Evolutionary conservation across 495 filamentous ascomycete genomes (phyloP).

Genomic region (Lophiostoma macrostomum): DNA sequence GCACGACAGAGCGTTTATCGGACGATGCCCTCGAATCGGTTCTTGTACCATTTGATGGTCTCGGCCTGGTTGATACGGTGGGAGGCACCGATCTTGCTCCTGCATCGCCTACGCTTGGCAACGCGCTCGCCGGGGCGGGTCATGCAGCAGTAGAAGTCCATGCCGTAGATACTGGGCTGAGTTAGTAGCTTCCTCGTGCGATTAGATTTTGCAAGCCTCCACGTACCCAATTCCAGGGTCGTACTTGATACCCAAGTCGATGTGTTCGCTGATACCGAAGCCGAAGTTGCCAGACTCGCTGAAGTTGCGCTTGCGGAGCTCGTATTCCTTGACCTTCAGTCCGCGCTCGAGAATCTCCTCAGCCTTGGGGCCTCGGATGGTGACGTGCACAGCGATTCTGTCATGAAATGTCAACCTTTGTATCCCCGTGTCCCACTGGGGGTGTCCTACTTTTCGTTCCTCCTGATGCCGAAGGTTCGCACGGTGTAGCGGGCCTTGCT

Average conservation of each 20-base stretch:
- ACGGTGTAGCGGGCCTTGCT: slow-evolving; percentile 99
- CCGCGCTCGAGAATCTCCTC: slow-evolving; percentile 99
- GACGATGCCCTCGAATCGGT: slow-evolving; percentile 96
- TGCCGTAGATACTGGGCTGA: slow-evolving; percentile 76
- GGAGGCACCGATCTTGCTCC: slow-evolving; percentile 76
- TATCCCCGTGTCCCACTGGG: slow-evolving; percentile 88
- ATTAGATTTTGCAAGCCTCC: background rate
- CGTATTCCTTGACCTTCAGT: slow-evolving; percentile 99
- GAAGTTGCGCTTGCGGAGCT: slow-evolving; percentile 98
- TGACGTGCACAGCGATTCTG: slow-evolving; percentile 99
- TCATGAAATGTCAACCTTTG: slow-evolving; percentile 58
- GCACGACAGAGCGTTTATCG: slow-evolving; percentile 56
- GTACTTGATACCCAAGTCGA: slow-evolving; percentile 99
- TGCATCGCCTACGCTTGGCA: slow-evolving; percentile 85
- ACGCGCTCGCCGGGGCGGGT: slow-evolving; percentile 97
- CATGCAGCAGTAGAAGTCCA: slow-evolving; percentile 99
- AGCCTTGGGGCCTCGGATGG: slow-evolving; percentile 98
- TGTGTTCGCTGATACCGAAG: slow-evolving; percentile 99
- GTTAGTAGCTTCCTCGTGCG: background rate
- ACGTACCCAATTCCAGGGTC: slow-evolving; percentile 59
- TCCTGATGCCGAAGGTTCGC: slow-evolving; percentile 99
- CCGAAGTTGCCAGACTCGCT: slow-evolving; percentile 99
- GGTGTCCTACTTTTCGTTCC: slow-evolving; percentile 99
- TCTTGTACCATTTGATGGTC: slow-evolving; percentile 99
- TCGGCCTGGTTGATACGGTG: slow-evolving; percentile 92